Evolutionary conservation across 208 protist species (phyloP).

Genomic region (Willaertia magna): DNA sequence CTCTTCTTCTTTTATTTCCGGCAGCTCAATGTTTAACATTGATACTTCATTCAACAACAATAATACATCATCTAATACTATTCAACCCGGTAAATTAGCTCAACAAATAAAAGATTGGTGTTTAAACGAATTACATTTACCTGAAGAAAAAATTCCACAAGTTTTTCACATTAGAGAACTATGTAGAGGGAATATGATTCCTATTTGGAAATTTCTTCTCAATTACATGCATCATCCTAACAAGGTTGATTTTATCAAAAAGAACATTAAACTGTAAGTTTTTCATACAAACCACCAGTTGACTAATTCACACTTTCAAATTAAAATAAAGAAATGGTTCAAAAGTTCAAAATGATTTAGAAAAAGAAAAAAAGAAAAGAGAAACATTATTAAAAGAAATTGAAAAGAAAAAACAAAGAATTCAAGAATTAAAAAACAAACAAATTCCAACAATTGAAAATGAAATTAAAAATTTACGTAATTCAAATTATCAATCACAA

Average conservation of each 20-base stretch:
- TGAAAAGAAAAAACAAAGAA: background rate
- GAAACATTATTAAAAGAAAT: background rate
- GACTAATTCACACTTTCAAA: background rate
- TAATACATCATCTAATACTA: background rate
- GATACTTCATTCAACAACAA: background rate
- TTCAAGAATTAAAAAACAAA: background rate
- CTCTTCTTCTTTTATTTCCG: too few species aligned
- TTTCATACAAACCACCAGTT: too few species aligned
- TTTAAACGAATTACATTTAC: background rate
- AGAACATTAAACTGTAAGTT: background rate
- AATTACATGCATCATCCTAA: background rate
- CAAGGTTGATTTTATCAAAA: background rate
- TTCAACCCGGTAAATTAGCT: background rate
- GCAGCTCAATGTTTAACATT: too few species aligned
- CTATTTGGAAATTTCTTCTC: background rate
- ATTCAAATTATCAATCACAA: background rate
- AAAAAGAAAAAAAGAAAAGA: background rate
- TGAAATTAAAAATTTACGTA: background rate
- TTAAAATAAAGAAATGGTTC: background rate
- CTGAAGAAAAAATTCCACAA: background rate
- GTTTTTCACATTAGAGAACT: background rate
- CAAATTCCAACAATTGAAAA: background rate
- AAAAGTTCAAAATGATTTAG: background rate
- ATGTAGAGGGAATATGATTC: background rate
- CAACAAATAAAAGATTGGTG: background rate